Base-by-base conservation (phyloP, 345 rosid species). In the Eucalyptus pauciflora region DNA sequence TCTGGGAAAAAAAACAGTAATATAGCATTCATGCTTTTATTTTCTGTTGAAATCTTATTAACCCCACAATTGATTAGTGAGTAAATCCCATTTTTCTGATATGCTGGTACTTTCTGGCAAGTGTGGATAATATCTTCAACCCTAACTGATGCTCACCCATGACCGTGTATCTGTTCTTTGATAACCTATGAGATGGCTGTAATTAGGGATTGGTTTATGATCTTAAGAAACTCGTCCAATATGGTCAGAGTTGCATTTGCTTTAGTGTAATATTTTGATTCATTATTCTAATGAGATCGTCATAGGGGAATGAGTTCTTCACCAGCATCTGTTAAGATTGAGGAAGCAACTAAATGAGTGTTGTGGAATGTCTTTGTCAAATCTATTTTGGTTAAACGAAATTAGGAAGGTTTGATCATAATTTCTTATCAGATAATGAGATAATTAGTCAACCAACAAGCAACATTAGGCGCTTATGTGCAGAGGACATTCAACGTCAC, bases 271-370 rank as follows among this genome's bases (percentile, higher is more conserved):
- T 58, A 10, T 58, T 13, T 58, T 58, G n/a, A 58, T 58, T 58
- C 4, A 58, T 25, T 58, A 11, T 54, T 25, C 14, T 10, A 1
- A 58, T 58, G 64, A 58, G 64, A 58, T 22, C 1, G n/a, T 46
- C 12, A 12, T 49, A 13, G 50, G 51, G 51, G 51, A 50, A 13
- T 50, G 51, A 13, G 1, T 1, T 13, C 17, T 4, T 50, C 2
- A 0, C 51, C 51, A 0, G 7, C 51, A 5, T 2, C 51, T 2
- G 6, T 50, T 2, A 5, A 13, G 51, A 16, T 14, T 0, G 3
- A 14, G 51, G 17, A 1, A 50, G 6, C 6, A 50, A 2, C 0
- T 13, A 50, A 14, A 5, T 13, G 17, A 50, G 0, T 5, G 17
- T 50, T 14, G 17, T 5, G 17, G 51, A 50, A 50, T 50, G 51